Evolutionary conservation across 345 rosid species (phyloP), one percentile per base, ranked within the genome.

Genomic region (Anastatica hierochuntica): DNA sequence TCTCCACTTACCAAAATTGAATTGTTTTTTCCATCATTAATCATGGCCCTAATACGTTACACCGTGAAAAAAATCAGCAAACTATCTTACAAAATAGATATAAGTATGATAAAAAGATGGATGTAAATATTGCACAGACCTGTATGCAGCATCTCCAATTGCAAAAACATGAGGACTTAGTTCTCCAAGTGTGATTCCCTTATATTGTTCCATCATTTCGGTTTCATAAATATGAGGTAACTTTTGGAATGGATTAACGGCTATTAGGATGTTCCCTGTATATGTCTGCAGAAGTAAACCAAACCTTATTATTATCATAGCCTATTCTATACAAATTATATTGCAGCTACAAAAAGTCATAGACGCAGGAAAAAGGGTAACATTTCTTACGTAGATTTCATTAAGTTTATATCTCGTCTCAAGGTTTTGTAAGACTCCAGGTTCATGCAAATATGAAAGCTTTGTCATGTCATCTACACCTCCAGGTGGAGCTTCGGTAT

Each of bases 51-150:
- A 31, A 8, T 29, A 36, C 60, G 27, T 60, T 41, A 58, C 42
- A 42, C 60, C 68, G 27, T 42, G 33, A 24, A 9, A 21, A n/a
- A 43, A 43, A 58, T 77, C 68, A 75, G 69, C 37, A 51, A 74
- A 52, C 7, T 14, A 51, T 53, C 38, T 36, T 16, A 23, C 7
- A 10, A 17, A 4, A 40, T 40, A 16, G 6, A 40, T 9, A 17
- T 4, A 40, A 8, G 7, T 2, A 39, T 16, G 33, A 29, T 29
- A 8, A 29, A 29, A 29, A 29, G 33, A 29, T 29, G 33, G 33
- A 29, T 2, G 33, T 29, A 8, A 29, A 29, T 8, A 29, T n/a
- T 29, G 33, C 33, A 29, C 33, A 29, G 2, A 31, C 36, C 38
- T 48, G 53, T 48, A 48, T 30, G 53, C 53, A 48, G 29, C 53